A percentile compares a stretch with the other conserved stretches of the same genome.
phyloP scores from a whole-genome alignment of 306 rosid species.

The Malus domestica region ASM211411v1 NC_041800.1:28035233-28035732 shows the following conservation, averaged over 20 bases:
- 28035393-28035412: conserved; percentile 1
- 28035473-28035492: conserved; percentile 11
- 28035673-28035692: too few species aligned
- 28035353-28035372: conserved; percentile 28
- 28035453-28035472: conserved; percentile 27
- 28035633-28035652: too few species aligned
- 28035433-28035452: conserved; percentile 28
- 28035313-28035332: conserved; percentile 7
- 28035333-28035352: conserved; percentile 1
- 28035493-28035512: conserved; percentile 50
- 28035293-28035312: conserved; percentile 6
- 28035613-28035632: too few species aligned
- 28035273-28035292: conserved; percentile 17
- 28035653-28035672: too few species aligned
- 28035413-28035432: conserved; percentile 8
- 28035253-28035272: conserved; percentile 24
- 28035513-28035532: conserved; percentile 32
- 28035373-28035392: conserved; percentile 3
- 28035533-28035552: conserved; percentile 50
- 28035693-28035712: too few species aligned
- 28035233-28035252: conserved; percentile 34
- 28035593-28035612: too few species aligned
- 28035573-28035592: background rate
- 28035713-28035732: too few species aligned
- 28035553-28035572: conserved; percentile 59